Percentiles rank a stretch among this genome's conserved stretches.
Evolutionary conservation across 148 eudicot genomes (phyloP).

Genomic region (Chenopodium album): DNA sequence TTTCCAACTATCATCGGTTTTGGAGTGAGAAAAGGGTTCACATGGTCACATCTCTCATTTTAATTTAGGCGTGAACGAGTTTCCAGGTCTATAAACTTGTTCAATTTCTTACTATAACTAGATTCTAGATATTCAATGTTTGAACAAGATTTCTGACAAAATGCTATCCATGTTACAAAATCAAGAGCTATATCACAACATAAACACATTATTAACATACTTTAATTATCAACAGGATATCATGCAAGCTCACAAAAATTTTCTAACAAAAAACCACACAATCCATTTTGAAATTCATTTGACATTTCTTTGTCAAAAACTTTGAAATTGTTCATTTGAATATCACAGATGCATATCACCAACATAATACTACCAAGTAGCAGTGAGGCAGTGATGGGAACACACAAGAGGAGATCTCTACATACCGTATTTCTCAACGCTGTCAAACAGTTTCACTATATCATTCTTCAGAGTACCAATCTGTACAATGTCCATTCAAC

Average conservation of each 20-base stretch:
- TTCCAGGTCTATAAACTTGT: no score
- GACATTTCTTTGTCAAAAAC: neutral
- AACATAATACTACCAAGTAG: neutral
- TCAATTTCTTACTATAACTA: no score
- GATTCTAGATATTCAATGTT: neutral
- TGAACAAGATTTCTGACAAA: neutral
- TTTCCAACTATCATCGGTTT: no score
- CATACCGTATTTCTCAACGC: conserved; percentile 84
- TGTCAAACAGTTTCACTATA: conserved; percentile 80
- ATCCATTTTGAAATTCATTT: neutral
- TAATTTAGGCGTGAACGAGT: no score
- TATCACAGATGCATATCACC: neutral
- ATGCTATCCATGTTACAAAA: neutral
- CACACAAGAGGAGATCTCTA: conserved; percentile 6
- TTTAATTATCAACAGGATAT: no score
- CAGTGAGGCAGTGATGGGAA: neutral
- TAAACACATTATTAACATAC: no score
- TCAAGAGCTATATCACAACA: neutral
- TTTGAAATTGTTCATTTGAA: neutral
- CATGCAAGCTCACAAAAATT: neutral
- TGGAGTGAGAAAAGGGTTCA: neutral
- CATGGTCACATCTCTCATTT: neutral
- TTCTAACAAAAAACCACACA: neutral
- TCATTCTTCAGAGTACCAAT: conserved; percentile 67
- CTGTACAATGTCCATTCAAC: conserved; percentile 43